These are phyloP conservation scores for Rugonectria rugulosa DNA, from an alignment of 2,329 filamentous ascomycete genomes.

Conservation along the genomic window DNA sequence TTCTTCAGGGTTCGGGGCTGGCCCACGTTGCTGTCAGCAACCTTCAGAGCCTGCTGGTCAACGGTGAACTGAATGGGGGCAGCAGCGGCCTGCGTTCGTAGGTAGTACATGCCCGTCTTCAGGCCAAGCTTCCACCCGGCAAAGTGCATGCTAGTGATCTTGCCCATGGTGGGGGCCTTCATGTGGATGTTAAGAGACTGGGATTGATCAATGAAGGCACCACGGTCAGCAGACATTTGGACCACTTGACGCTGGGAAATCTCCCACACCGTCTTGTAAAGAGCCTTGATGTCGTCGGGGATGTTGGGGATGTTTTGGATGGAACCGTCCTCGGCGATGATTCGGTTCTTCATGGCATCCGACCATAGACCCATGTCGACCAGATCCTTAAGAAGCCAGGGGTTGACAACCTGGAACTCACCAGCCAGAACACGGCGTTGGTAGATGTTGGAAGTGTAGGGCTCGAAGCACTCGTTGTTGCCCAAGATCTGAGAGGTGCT, in stretches of 20 bases:
- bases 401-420: slow-evolving; percentile 99
- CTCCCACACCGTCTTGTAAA: slow-evolving; percentile 99
- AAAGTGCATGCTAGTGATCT: slow-evolving; percentile 99
- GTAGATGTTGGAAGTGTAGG: slow-evolving; percentile 99
- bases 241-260: slow-evolving; percentile 95
- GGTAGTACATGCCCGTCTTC: slow-evolving; percentile 99
- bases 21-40: slow-evolving; percentile 81
- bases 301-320: slow-evolving; percentile 98
- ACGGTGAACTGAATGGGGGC: slow-evolving; percentile 99
- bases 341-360: slow-evolving; percentile 99
- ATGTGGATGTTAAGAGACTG: slow-evolving; percentile 99
- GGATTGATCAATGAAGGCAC: slow-evolving; percentile 98
- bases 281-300: slow-evolving; percentile 89
- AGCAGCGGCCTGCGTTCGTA: slow-evolving; percentile 95
- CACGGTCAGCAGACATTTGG: slow-evolving; percentile 97
- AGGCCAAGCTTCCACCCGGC: slow-evolving; percentile 98
- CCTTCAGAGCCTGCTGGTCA: slow-evolving; percentile 92
- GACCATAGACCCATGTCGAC: slow-evolving; percentile 99
- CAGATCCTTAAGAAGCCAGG: slow-evolving; percentile 96
- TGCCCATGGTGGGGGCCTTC: slow-evolving; percentile 99
- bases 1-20: slow-evolving; percentile 73
- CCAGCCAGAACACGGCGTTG: slow-evolving; percentile 96
- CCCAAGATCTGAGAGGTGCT: slow-evolving; percentile 97
- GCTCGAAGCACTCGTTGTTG: slow-evolving; percentile 99
- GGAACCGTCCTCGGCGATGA: slow-evolving; percentile 95